Percentiles rank a stretch among this genome's conserved stretches.
Conservation (phyloP, 2,329 filamentous ascomycete genomes). For the Fusarium sp. region DNA sequence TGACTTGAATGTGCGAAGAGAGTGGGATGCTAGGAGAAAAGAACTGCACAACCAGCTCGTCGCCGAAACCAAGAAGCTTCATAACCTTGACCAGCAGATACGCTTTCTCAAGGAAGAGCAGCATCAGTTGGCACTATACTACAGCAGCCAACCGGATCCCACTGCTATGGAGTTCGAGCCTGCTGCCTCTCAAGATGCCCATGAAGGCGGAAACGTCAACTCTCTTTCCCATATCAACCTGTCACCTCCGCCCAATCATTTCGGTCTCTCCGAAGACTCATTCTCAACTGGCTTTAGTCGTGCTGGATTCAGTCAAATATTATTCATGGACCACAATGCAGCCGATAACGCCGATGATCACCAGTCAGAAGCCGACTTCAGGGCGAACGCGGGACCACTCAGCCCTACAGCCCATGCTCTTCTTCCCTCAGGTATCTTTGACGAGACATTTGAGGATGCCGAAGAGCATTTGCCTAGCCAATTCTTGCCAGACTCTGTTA, state of each 20-base stretch:
- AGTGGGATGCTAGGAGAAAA: slow-evolving; percentile 66
- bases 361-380: slow-evolving; percentile 72
- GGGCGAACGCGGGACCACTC: slow-evolving; percentile 74
- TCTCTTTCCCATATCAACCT: slow-evolving; percentile 57
- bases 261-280: slow-evolving; percentile 55
- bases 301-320: slow-evolving; percentile 63
- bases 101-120: slow-evolving; percentile 60
- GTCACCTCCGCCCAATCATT: slow-evolving; percentile 54
- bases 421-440: slow-evolving; percentile 74
- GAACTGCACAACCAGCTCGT: slow-evolving; percentile 64
- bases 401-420: slow-evolving; percentile 81
- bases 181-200: slow-evolving; percentile 57
- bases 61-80: slow-evolving; percentile 60
- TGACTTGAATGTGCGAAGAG: slow-evolving; percentile 63
- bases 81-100: slow-evolving; percentile 60
- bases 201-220: slow-evolving; percentile 62
- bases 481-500: slow-evolving; percentile 49
- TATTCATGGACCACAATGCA: slow-evolving; percentile 62
- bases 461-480: slow-evolving; percentile 56
- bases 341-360: slow-evolving; percentile 53
- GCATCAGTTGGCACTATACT: slow-evolving; percentile 59
- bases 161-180: slow-evolving; percentile 62
- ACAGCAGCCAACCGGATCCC: slow-evolving; percentile 59
- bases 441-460: slow-evolving; percentile 70
- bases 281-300: slow-evolving; percentile 67